Evolutionary conservation across 1,139 yeast genomes (phyloP).

Genomic region (Geotrichum aggregatum): DNA sequence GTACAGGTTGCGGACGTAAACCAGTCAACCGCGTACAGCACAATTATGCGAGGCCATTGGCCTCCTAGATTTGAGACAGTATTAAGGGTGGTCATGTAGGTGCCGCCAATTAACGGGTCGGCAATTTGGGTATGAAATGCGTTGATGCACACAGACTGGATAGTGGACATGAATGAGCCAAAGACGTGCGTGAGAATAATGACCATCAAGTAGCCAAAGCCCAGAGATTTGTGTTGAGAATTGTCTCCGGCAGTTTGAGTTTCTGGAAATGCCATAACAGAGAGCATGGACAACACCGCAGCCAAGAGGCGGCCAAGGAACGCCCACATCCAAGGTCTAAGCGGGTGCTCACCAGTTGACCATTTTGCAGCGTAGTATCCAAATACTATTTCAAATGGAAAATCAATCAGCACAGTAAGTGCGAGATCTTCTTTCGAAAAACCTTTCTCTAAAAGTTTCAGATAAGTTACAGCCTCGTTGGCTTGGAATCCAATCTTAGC

Average conservation of each 20-base stretch:
- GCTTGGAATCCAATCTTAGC: constrained; percentile 93
- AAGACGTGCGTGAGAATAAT: constrained; percentile 78
- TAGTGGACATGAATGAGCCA: constrained; percentile 88
- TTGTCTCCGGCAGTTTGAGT: not conserved
- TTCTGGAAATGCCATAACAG: constrained; percentile 74
- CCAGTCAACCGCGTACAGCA: constrained; percentile 72
- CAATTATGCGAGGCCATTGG: constrained; percentile 88
- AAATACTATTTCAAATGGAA: constrained; percentile 91
- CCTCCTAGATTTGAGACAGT: constrained; percentile 94
- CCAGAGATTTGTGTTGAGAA: constrained; percentile 37
- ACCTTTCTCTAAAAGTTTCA: constrained; percentile 89
- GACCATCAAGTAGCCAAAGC: constrained; percentile 53
- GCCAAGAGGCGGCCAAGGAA: constrained; percentile 79
- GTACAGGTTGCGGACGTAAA: constrained; percentile 64
- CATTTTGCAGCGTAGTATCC: constrained; percentile 96
- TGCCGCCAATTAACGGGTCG: constrained; percentile 93
- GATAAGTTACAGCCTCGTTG: constrained; percentile 91
- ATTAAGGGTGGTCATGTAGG: constrained; percentile 94
- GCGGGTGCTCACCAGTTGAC: constrained; percentile 70
- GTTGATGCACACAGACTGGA: constrained; percentile 89
- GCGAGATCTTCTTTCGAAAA: constrained; percentile 90
- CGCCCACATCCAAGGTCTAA: constrained; percentile 87
- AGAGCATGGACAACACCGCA: constrained; percentile 69
- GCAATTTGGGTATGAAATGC: constrained; percentile 95
- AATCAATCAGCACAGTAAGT: constrained; percentile 87